These are phyloP conservation scores for Saccharomycopsis selenospora DNA, from an alignment of 805 yeast species.

Conservation along the genomic window DNA sequence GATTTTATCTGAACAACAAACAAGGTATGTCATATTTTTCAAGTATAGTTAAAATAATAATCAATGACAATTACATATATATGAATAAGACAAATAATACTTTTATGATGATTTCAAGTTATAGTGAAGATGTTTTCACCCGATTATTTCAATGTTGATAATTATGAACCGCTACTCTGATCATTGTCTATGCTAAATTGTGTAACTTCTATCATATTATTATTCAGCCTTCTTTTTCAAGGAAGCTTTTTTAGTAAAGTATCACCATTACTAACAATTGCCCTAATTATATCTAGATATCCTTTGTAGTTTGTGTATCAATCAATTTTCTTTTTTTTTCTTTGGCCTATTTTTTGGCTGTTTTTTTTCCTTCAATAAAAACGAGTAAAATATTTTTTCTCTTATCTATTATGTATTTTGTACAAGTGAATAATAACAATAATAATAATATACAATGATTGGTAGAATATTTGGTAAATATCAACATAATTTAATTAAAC, in stretches of 20 bases:
- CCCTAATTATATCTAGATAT: too few relatives aligned
- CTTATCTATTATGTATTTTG: too few relatives aligned
- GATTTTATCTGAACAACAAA: too few relatives aligned
- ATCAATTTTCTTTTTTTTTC: background rate
- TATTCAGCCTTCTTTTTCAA: background rate
- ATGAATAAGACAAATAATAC: too few relatives aligned
- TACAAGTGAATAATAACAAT: too few relatives aligned
- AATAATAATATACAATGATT: background rate
- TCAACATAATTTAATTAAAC: conserved; percentile 27
- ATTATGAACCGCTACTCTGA: conserved; percentile 3
- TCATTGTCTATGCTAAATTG: background rate
- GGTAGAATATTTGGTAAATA: conserved; percentile 7
- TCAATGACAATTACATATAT: too few relatives aligned
- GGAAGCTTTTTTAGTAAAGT: background rate
- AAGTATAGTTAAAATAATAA: too few relatives aligned
- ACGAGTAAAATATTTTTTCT: background rate
- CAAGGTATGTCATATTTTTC: too few relatives aligned
- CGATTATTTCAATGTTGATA: conserved; percentile 3
- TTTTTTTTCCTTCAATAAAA: background rate
- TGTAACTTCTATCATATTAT: background rate
- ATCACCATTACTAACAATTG: background rate
- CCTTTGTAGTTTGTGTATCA: background rate
- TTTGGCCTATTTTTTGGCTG: background rate
- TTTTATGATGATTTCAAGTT: conserved; percentile 3
- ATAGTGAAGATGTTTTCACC: conserved; percentile 1